Evolutionary conservation across 305 asterid species (phyloP), one percentile per base, ranked within the genome.

Genomic region (Fraxinus dipetala): DNA sequence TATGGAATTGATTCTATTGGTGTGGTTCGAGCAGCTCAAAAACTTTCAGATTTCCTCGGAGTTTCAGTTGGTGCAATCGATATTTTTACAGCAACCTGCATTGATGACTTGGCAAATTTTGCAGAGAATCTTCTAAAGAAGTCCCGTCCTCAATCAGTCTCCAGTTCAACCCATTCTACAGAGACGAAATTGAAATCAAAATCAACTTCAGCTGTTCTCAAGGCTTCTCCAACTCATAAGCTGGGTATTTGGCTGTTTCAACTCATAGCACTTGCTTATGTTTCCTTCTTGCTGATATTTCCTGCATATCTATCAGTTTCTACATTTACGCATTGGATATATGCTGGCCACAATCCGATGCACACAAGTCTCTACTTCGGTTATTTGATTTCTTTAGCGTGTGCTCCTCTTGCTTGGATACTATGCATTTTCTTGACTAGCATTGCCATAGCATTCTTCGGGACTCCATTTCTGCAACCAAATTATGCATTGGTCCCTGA

Each of bases 21-120:
- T 8, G 91, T 90, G 1, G 92, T 90, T 79, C 89, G 94, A 11
- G 91, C 94, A 24, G 94, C 94, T 77, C 94, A 89, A 73, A 90
- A 88, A 18, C 91, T 90, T 59, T 88, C 94, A 7, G 87, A 83
- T 81, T 90, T 88, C 79, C 91, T 90, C 0, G 89, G 90, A 67
- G 89, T 85, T 26, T 88, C 91, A 20, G 86, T 90, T 51, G 92
- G 94, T 34, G 94, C 94, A 0, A 88, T 90, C 4, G 94, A 90
- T 48, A 89, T 90, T 18, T 90, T 90, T 8, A 87, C 94, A 65
- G 94, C 92, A 30, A 89, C 94, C 56, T 89, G 94, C 90, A 87
- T 90, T 8, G 90, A 87, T 0, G 94, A 90, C 84, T 80, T 90
- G 84, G 92, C 90, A 13, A 77, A n/a, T 69, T 90, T 89, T 36